A percentile compares a stretch with the other conserved stretches of the same genome.
These are phyloP conservation scores for Hibiscus trionum DNA, from an alignment of 345 rosid species.

Conservation along the genomic window DNA sequence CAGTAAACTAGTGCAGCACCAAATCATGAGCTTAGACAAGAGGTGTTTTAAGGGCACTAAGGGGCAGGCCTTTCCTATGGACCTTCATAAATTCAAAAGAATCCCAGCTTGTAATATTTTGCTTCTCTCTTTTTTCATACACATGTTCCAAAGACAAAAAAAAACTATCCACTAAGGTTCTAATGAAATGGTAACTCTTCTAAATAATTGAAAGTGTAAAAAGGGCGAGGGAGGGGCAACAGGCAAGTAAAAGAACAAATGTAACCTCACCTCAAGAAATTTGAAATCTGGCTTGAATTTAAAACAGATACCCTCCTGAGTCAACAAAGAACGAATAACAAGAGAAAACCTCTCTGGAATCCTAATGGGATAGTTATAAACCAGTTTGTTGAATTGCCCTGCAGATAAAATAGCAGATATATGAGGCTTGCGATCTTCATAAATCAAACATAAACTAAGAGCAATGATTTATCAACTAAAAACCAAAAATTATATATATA, in stretches of 20 bases:
- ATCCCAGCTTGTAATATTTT: background rate
- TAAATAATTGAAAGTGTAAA: background rate
- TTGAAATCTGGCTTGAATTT: constrained; percentile 92
- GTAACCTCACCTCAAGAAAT: constrained; percentile 41
- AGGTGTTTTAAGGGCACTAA: background rate
- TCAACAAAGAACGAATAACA: constrained; percentile 86
- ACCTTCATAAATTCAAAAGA: background rate
- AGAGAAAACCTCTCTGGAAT: constrained; percentile 98
- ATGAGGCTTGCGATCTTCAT: constrained; percentile 6
- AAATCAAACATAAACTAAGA: background rate
- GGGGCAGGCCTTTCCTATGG: background rate
- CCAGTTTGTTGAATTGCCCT: constrained; percentile 89
- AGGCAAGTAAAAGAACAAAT: background rate
- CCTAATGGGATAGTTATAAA: constrained; percentile 89
- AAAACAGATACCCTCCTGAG: constrained; percentile 96
- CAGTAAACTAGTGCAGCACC: constrained; percentile 2
- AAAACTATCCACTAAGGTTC: background rate
- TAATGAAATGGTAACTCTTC: background rate
- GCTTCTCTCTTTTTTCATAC: background rate
- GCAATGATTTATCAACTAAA: background rate
- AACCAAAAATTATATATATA: background rate
- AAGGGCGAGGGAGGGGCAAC: background rate
- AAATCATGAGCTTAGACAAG: background rate
- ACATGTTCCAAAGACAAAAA: background rate
- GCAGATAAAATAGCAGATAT: constrained; percentile 18